Evolutionary conservation across 352 stramenopile genomes (phyloP), one percentile per base, ranked within the genome.

Genomic region (Labyrinthula sp.): DNA sequence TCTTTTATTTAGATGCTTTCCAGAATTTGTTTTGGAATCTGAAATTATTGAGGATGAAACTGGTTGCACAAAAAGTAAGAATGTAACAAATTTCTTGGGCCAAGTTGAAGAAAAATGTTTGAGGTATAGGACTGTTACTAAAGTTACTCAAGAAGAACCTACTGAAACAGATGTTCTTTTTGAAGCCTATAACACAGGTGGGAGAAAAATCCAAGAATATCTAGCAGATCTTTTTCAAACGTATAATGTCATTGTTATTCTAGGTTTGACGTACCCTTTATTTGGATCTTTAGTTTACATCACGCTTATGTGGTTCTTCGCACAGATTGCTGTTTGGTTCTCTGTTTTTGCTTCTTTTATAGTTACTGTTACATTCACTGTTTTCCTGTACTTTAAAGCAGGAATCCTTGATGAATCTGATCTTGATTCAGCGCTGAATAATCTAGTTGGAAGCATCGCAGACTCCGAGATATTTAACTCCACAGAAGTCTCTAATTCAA

Each of bases 141-240:
- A 49, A 36, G 41, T 52, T 17, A 52, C 43, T 2, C 30, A 35
- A 9, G 43, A 52, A 20, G 31, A 52, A 28, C 43, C 43, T 8
- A 52, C 43, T 15, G 43, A 31, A 5, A 33, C 30, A 2, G 43
- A 78, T 30, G 63, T 68, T 0, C 46, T 78, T 7, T 72, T 59
- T 14, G 58, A 61, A 5, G 65, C 69, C 57, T 57, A 77, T 12
- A 75, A 69, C 43, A 66, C 64, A 34, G 65, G 69, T 45, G 75
- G 64, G 63, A 67, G 67, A 47, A 67, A 74, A 59, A 63, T 79
- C 30, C 64, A 67, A 20, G 65, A 68, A 18, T 78, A 69, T 68
- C 63, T 78, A 21, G 69, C 69, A 18, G 72, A 82, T 54, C 48
- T 82, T 27, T 58, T 79, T 40, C 78, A 79, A 45, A 68, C 72